Evolutionary conservation across 2,329 filamentous ascomycete genomes (phyloP).

Genomic region (Colletotrichum navitas): DNA sequence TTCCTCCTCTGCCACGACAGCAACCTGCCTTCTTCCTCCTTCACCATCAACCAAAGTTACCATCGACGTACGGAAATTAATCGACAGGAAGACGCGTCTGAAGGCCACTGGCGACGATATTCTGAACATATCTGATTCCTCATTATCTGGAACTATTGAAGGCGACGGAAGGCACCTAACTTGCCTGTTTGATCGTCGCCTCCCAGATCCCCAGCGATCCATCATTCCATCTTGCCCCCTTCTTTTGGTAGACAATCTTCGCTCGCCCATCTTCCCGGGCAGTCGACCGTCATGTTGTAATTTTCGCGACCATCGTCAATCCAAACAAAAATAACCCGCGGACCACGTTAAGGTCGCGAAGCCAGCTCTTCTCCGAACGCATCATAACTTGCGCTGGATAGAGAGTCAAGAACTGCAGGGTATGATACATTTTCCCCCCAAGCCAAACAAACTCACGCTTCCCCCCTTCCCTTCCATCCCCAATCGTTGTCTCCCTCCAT

Average conservation of each 20-base stretch:
- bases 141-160: slow-evolving; percentile 21
- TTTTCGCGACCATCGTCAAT: slow-evolving; percentile 35
- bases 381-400: slow-evolving; percentile 24
- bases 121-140: slow-evolving; percentile 14
- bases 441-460: slow-evolving; percentile 32
- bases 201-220: slow-evolving; percentile 19
- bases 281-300: slow-evolving; percentile 38
- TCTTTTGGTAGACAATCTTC: slow-evolving; percentile 37
- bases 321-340: slow-evolving; percentile 20
- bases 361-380: slow-evolving; percentile 24
- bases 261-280: slow-evolving; percentile 25
- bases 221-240: slow-evolving; percentile 37
- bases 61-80: slow-evolving; percentile 30
- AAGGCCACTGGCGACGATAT: slow-evolving; percentile 28
- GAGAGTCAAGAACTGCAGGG: slow-evolving; percentile 39
- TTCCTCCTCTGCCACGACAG: slow-evolving; percentile 43
- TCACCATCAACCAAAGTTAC: slow-evolving; percentile 39
- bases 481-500: neutral
- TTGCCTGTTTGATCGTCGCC: slow-evolving; percentile 36
- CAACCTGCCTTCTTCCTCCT: slow-evolving; percentile 35
- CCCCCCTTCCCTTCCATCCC: slow-evolving; percentile 4
- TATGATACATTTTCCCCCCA: slow-evolving; percentile 41
- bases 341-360: slow-evolving; percentile 40
- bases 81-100: slow-evolving; percentile 37
- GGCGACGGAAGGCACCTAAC: slow-evolving; percentile 30